Base-by-base conservation (phyloP, 2,329 filamentous ascomycete species). In the Teratosphaeria epicoccoides region DNA sequence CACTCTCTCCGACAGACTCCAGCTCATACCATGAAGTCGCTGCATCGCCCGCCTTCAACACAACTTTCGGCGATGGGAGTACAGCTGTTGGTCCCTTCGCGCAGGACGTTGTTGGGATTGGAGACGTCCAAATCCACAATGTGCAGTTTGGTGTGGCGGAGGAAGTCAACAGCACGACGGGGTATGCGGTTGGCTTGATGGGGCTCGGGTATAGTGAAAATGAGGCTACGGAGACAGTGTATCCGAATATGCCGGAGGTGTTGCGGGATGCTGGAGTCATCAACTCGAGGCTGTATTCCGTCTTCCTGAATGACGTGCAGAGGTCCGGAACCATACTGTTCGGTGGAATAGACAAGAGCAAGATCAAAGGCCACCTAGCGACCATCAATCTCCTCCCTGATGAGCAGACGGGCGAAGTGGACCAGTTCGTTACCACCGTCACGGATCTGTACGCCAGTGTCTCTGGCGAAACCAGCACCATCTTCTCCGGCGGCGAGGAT, bases 161-260 rank as follows among this genome's bases (percentile, higher is more conserved):
- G 10, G 49, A 54, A 9, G 59, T 63, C 6, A 55, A 60, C 43
- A 61, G 57, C 51, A 61, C 61, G 1, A 62, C 61, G 4, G 64
- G 63, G 6, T 64, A 54, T 51, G 59, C 61, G 14, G 56, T 63
- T 6, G 63, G 65, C 22, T 48, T 68, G 43, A 61, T 68, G 61
- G 65, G 65, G 11, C 22, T 68, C 9, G 64, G 61, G 17, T 67
- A 67, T 55, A 55, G 55, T 5, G 28, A 47, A 5, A 63, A 58
- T 22, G 65, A 68, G 50, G 65, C 61, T 2, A 57, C 57, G 10
- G n/a, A 52, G 4, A 47, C 59, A 23, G 47, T 55, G 12, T 68
- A 68, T 52, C 61, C 61, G 3, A 67, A 66, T 47, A 61, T 68
- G 49, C 64, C 64, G 1, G 62, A 66, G 48, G 60, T 66, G 3